Base-by-base conservation (phyloP, 1,139 yeast species). In the Blastobotrys capitulatus region DNA sequence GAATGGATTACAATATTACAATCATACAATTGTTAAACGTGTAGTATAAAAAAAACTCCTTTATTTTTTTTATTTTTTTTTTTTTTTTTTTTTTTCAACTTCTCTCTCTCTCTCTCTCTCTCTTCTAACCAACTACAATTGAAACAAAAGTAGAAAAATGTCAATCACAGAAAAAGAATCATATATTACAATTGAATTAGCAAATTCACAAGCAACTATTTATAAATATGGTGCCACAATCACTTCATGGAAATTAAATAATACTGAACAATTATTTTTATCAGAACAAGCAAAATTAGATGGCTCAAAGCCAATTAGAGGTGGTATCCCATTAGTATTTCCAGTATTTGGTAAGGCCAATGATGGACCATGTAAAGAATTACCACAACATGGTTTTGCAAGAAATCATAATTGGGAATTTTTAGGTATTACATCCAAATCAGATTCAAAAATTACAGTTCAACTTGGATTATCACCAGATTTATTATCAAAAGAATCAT, bases 311-410 rank as follows among this genome's bases (percentile, higher is more conserved):
- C 94, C 97, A 1, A 97, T 92, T 25, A 79, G 98, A 64, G 98
- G 98, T 54, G 98, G 98, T 46, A 86, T 92, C 49, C 98, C 98
- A 12, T 74, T 92, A 29, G 97, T 90, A 2, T 92, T 92, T 76
- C 98, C 97, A 1, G 70, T 89, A 7, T 92, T 92, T 67, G 97
- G 98, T 52, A 88, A 86, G 64, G 77, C 82, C 22, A 58, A 75
- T 54, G 66, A 73, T 57, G 71, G 73, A 0, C 68, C 73, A 37
- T 67, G 74, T 7, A 65, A 69, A n/a, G 60, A 70, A 19, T 77
- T 92, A 58, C 97, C 97, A 13, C 97, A 92, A 70, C 98, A 92
- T 65, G 98, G 98, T 1, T 86, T 92, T 70, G 97, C 96, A 15
- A 77, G 98, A 66, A 85, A 79, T 66, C 82, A 92, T 5, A 71